Conservation (phyloP, 768 basidiomycete genomes). For the Clavulina sp. region DNA sequence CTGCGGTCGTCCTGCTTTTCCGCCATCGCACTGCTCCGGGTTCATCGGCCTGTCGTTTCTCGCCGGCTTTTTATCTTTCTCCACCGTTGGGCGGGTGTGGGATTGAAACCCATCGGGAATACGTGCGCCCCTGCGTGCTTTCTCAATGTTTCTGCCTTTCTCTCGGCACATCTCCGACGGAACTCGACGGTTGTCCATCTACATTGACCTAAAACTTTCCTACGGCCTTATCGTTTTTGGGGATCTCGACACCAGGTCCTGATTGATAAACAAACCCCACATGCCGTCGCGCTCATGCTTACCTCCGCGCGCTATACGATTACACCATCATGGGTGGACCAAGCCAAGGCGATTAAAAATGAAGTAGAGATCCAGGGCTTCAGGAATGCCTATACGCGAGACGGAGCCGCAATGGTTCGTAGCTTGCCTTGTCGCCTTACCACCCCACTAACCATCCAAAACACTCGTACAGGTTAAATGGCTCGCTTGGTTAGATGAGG, state of each 20-base stretch:
- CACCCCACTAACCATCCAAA: neutral
- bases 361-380: constrained; percentile 68
- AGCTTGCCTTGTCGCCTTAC: neutral
- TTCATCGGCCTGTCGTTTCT: too few relatives aligned
- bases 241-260: constrained; percentile 28
- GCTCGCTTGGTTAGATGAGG: constrained; percentile 81
- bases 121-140: too few relatives aligned
- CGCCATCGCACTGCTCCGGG: too few relatives aligned
- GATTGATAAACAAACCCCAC: constrained; percentile 56
- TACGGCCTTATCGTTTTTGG: neutral
- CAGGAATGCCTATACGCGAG: constrained; percentile 68
- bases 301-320: constrained; percentile 69
- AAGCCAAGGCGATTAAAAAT: constrained; percentile 81
- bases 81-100: too few relatives aligned
- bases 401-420: constrained; percentile 62
- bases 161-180: neutral
- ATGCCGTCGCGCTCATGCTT: constrained; percentile 71
- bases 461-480: constrained; percentile 28
- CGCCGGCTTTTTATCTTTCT: too few relatives aligned
- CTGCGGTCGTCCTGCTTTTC: too few relatives aligned
- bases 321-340: constrained; percentile 48
- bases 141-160: too few relatives aligned
- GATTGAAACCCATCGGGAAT: too few relatives aligned
- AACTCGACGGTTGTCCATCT: too few relatives aligned
- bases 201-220: too few relatives aligned